Base-by-base conservation (phyloP, 2,329 filamentous ascomycete species). In the Corniculantispora saksenae region DNA sequence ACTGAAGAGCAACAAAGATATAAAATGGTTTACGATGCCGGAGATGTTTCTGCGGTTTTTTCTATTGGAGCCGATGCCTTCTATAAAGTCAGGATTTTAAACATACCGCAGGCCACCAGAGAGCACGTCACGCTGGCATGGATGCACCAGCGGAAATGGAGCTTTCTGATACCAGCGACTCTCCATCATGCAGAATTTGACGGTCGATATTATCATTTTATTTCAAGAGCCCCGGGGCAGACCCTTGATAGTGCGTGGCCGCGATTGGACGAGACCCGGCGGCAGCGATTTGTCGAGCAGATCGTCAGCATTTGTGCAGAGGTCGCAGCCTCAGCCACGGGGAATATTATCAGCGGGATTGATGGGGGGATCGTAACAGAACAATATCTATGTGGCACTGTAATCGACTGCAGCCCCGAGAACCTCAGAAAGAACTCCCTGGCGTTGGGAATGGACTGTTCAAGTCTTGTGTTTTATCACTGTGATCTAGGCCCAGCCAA, bases 401-500 rank as follows among this genome's bases (percentile, higher is more conserved):
- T 38, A 2, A 29, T 25, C 23, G 48, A 61, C 23, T 61, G 47
- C 32, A 61, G 59, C 47, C 59, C 47, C 27, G 13, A n/a, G 48
- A 54, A 21, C 9, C 48, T 70, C 32, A 32, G 10, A 10, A 32
- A 32, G 32, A 32, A 32, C 6, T 32, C 32, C 32, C 17, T 58
- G 32, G 61, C 55, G 32, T 61, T 75, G 23, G 71, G 70, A 13
- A 75, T 77, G 70, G 71, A 32, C 32, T 32, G 32, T 32, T 32
- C 6, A 5, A 32, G 32, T 1, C 32, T 5, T 5, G 32, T 32
- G 6, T 75, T 76, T 48, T 72, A 70, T 66, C 72, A 76, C 68
- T 70, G 68, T 54, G 70, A 76, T 67, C 68, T 77, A 51, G 74
- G 71, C 9, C 73, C 74, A 29, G 63, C 61, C 0, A 77, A 76